Evolutionary conservation across 495 filamentous ascomycete genomes (phyloP), one percentile per base, ranked within the genome.

Genomic region (Penicillium chermesinum): DNA sequence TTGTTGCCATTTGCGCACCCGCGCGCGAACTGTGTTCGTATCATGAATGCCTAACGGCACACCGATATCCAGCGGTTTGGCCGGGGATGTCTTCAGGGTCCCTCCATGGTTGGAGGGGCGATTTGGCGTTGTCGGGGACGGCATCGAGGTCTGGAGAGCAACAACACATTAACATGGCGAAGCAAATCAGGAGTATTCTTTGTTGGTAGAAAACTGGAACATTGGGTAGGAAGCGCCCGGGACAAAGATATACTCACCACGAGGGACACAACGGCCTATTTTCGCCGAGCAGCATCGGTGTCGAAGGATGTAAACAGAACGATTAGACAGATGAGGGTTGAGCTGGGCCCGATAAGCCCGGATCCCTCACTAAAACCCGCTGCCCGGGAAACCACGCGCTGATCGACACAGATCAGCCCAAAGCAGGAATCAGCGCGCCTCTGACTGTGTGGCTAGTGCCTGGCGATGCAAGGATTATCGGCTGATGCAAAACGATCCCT

Each of bases 1-100:
- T 41, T 77, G 73, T 53, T 91, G 87, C 87, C 87, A 91, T 68
- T 80, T 75, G 38, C 84, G 83, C 14, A 91, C 83, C 52, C 85
- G 74, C 30, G 85, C 80, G 40, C 78, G 75, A 8, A 89, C 86
- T n/a, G 74, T 74, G 17, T 77, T 76, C 1, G 76, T 80, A 50
- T 83, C 79, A 46, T 78, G 74, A 33, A 70, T 39, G 2, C 78
- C 78, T 19, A 73, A 58, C 2, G 76, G 69, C 8, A 62, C 57
- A 2, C 78, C 78, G 22, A 79, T 71, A 57, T 80, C 78, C n/a
- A 79, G 49, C 7, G 70, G 46, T 15, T 68, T 72, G 0, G 57
- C 58, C 20, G 69, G 66, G 13, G 65, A 61, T 12, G 58, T 50
- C 58, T 67, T 72, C 21, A 66, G 56, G 45, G 51, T 63, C 45